Conservation (phyloP, 495 filamentous ascomycete species). For the Halenospora varia region DNA sequence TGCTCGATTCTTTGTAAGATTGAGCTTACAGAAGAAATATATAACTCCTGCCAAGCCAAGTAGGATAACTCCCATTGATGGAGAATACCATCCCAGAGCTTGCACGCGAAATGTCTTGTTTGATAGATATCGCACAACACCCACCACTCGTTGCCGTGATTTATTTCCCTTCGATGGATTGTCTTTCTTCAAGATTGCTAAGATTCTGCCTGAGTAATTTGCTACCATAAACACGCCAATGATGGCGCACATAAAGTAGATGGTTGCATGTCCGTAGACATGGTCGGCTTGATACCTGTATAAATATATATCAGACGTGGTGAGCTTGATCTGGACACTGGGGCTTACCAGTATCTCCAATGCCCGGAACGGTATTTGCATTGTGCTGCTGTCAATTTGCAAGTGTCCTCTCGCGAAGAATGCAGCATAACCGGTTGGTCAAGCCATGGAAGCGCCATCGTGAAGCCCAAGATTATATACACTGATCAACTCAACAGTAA, state of each 20-base stretch:
- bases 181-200: constrained; percentile 4
- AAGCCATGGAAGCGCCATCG: constrained; percentile 32
- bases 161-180: not conserved
- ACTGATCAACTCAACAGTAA: too few species aligned
- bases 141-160: not conserved
- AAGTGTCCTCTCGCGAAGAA: constrained; percentile 38
- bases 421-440: constrained; percentile 45
- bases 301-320: not conserved
- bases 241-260: constrained; percentile 44
- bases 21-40: constrained; percentile 42
- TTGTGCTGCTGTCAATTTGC: constrained; percentile 41
- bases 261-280: constrained; percentile 43
- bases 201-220: constrained; percentile 26
- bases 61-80: constrained; percentile 39
- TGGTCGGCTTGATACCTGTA: constrained; percentile 50
- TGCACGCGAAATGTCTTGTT: constrained; percentile 38
- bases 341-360: constrained; percentile 43
- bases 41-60: constrained; percentile 36
- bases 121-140: constrained; percentile 8
- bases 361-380: constrained; percentile 40
- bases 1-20: not conserved
- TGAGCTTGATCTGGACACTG: not conserved
- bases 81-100: constrained; percentile 35
- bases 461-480: too few species aligned
- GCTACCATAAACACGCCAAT: constrained; percentile 43